Evolutionary conservation across 1,284 basidiomycete genomes (phyloP).

Genomic region (Pholiota adiposa): DNA sequence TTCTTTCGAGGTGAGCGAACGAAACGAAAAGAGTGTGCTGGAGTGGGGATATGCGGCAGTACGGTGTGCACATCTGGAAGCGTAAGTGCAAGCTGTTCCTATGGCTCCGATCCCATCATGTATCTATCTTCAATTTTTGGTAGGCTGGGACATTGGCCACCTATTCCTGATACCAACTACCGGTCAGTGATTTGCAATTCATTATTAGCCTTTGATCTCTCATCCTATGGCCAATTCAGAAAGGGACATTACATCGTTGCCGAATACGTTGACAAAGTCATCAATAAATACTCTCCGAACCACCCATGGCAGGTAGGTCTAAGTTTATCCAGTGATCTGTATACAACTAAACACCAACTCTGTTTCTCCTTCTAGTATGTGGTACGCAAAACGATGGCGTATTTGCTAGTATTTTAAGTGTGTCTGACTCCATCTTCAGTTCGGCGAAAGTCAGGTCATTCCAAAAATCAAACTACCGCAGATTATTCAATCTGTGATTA

Average conservation of each 20-base stretch:
- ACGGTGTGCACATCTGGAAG: slow-evolving; percentile 73
- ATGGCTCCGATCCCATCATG: slow-evolving; percentile 2
- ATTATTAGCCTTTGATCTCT: slow-evolving; percentile 1
- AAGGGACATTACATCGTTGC: slow-evolving; percentile 82
- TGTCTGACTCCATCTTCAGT: slow-evolving; percentile 44
- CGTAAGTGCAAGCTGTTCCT: slow-evolving; percentile 48
- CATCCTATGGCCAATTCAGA: slow-evolving; percentile 36
- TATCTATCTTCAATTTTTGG: background rate
- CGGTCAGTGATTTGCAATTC: slow-evolving; percentile 47
- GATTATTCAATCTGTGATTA: slow-evolving; percentile 77
- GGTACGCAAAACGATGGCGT: slow-evolving; percentile 43
- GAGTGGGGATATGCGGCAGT: slow-evolving; percentile 86
- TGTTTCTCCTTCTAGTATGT: slow-evolving; percentile 53
- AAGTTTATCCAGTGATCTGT: background rate
- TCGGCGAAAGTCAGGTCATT: slow-evolving; percentile 78
- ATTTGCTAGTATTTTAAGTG: background rate
- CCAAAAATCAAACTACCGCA: slow-evolving; percentile 70
- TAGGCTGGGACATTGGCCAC: slow-evolving; percentile 80
- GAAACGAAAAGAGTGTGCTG: slow-evolving; percentile 67
- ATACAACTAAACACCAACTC: background rate
- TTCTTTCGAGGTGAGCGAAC: slow-evolving; percentile 80
- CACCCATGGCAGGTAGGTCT: slow-evolving; percentile 71
- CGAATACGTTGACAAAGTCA: slow-evolving; percentile 75
- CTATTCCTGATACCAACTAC: slow-evolving; percentile 79
- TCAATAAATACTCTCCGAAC: slow-evolving; percentile 63